Percentiles rank a stretch among this genome's conserved stretches.
Evolutionary conservation across 495 filamentous ascomycete species (phyloP).

Genomic region (Hypoxylon perforatum): DNA sequence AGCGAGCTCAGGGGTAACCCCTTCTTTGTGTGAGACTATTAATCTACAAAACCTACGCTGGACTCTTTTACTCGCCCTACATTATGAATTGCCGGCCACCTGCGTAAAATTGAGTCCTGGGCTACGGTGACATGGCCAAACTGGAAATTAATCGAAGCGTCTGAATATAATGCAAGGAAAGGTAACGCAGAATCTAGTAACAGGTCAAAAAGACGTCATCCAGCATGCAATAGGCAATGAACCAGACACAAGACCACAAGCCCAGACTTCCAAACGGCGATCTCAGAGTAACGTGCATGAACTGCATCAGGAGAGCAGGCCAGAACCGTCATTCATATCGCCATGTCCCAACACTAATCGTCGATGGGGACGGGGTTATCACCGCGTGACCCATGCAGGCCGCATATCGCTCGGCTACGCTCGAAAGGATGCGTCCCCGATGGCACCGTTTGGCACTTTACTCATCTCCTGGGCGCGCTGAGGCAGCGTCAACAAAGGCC

Average conservation of each 20-base stretch:
- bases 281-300: not conserved
- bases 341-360: not conserved
- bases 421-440: not conserved
- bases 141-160: not conserved
- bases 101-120: not conserved
- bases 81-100: not conserved
- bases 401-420: not conserved
- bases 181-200: not conserved
- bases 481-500: constrained; percentile 5
- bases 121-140: not conserved
- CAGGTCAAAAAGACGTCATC: not conserved
- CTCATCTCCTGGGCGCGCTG: not conserved
- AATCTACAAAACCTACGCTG: constrained; percentile 1
- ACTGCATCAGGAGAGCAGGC: not conserved
- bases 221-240: not conserved
- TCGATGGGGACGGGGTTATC: not conserved
- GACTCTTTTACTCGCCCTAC: not conserved
- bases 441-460: not conserved
- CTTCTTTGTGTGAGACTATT: constrained; percentile 2
- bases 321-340: not conserved
- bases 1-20: not conserved
- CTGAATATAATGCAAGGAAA: not conserved
- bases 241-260: not conserved
- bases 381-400: not conserved
- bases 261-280: not conserved